Base-by-base conservation (phyloP, 345 rosid genomes). In the Chamaenerion angustifolium region DNA sequence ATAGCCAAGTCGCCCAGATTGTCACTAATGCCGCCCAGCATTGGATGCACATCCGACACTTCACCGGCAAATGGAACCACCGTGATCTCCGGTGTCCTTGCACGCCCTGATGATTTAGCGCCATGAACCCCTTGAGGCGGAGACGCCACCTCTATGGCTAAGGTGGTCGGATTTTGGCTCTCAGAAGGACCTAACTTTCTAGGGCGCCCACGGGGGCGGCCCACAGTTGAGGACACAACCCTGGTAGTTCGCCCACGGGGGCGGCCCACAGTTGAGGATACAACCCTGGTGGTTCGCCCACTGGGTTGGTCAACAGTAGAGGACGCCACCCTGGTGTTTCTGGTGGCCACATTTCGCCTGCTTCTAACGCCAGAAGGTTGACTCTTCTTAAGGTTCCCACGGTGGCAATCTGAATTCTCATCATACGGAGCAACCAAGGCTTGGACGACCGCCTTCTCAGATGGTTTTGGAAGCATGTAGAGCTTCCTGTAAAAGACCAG, bases 401-500 rank as follows among this genome's bases (percentile, higher is more conserved):
- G n/a, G n/a, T n/a, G n/a, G n/a, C n/a, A n/a, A 23, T 27, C 15
- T 25, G 31, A 42, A 48, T 42, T 9, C 41, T n/a, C 12, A 40
- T 25, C 8, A 46, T 18, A 17, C 41, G 7, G 45, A 10, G 48
- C 12, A 10, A 25, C 16, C 11, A 27, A 47, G 11, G 12, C 41
- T n/a, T 55, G 45, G 43, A 13, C 46, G 18, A 41, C 5, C 13
- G 16, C 8, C 14, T 10, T 45, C 35, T 49, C 37, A 12, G 53
- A 11, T 11, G 58, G 40, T 1, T 78, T 57, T 15, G 81, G 74
- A 2, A 89, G 59, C 64, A 48, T 70, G 71, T 86, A 90, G 23
- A 88, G 79, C 27, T 76, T 86, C 64, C 72, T 86, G 13, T 65
- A 72, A 77, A 80, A 60, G 15, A 67, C 57, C 13, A 90, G 69